phyloP scores from a whole-genome alignment of 176 grass and related monocot species.

The Elymus sibiricus region DNA sequence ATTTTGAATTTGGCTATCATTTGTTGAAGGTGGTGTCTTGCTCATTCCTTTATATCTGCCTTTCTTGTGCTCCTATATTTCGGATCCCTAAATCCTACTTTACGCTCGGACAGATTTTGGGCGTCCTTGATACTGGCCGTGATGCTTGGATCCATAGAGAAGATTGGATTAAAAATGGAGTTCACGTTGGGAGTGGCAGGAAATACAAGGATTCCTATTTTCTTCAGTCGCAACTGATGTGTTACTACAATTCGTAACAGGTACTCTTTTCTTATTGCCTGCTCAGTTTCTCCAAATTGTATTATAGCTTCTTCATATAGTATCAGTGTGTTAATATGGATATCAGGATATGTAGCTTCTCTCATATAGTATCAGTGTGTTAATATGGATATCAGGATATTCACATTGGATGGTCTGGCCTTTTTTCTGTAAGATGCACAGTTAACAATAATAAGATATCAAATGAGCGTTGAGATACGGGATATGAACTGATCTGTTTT shows the following conservation, averaged over 20 bases:
- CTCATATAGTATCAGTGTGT: not conserved
- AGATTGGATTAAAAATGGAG: constrained; percentile 90
- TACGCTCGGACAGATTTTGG: constrained; percentile 61
- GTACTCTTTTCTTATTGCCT: constrained; percentile 12
- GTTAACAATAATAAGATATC: no score
- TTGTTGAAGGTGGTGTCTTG: not conserved
- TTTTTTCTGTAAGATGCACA: not conserved
- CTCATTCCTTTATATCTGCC: not conserved
- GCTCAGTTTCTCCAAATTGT: not conserved
- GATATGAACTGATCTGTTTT: no score
- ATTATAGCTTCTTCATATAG: not conserved
- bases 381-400: not conserved
- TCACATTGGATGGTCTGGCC: not conserved
- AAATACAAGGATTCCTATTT: constrained; percentile 97
- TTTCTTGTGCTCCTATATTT: not conserved
- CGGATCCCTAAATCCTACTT: not conserved
- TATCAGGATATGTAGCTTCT: not conserved
- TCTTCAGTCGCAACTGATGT: constrained; percentile 90
- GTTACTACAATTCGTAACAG: constrained; percentile 79
- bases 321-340: not conserved
- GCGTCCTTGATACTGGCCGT: constrained; percentile 71
- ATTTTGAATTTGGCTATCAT: constrained; percentile 19
- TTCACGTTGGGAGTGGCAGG: constrained; percentile 81
- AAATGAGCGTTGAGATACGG: no score
- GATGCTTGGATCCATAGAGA: constrained; percentile 98